These are phyloP conservation scores for Didymella pinodella DNA, from an alignment of 2,329 filamentous ascomycete species.

Conservation along the genomic window DNA sequence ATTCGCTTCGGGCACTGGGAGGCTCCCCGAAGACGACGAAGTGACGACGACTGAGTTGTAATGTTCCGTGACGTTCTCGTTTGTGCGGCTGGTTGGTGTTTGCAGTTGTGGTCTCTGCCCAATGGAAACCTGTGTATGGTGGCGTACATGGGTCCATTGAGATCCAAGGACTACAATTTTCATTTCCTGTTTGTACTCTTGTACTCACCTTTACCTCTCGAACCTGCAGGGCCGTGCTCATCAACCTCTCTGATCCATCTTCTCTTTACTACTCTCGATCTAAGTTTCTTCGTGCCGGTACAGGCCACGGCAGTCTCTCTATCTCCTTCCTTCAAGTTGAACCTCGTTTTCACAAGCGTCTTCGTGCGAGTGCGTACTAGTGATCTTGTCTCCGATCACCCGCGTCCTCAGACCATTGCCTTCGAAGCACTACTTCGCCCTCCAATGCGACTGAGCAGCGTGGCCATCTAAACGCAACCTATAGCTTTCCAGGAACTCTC, in stretches of 20 bases:
- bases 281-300: not conserved
- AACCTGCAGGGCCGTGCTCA: not conserved
- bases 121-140: slow-evolving; percentile 8
- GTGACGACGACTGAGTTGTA: slow-evolving; percentile 35
- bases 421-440: too few relatives aligned
- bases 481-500: not conserved
- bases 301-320: not conserved
- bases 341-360: too few relatives aligned
- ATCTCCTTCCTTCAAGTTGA: not conserved
- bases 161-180: slow-evolving; percentile 9
- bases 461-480: not conserved
- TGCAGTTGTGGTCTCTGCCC: not conserved
- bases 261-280: not conserved
- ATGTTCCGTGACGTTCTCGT: not conserved
- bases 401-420: not conserved
- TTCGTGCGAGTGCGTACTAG: not conserved
- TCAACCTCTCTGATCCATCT: not conserved
- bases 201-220: slow-evolving; percentile 9
- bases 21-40: slow-evolving; percentile 32
- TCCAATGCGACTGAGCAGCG: not conserved
- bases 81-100: not conserved
- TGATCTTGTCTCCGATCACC: not conserved
- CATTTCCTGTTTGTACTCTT: not conserved
- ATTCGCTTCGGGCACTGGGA: slow-evolving; percentile 35
- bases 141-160: not conserved